Conservation (phyloP, 148 eudicot genomes). For the Cornus controversa region DNA sequence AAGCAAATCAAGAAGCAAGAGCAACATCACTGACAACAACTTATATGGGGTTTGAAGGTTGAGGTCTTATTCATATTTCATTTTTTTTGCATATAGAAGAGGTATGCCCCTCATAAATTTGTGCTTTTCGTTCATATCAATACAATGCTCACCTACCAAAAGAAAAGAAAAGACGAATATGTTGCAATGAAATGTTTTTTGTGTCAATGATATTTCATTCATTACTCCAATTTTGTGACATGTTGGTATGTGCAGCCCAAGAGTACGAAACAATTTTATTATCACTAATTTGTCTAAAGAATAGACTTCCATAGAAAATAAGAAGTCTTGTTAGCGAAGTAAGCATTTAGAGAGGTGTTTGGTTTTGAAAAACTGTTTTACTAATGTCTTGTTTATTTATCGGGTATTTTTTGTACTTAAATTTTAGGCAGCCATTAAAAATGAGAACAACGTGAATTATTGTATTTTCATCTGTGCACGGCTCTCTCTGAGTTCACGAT, state of each 20-base stretch:
- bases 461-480: not conserved
- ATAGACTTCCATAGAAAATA: not conserved
- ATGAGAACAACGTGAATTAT: not conserved
- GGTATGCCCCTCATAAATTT: too few relatives aligned
- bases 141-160: too few relatives aligned
- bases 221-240: not conserved
- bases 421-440: not conserved
- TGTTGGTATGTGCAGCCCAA: not conserved
- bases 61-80: too few relatives aligned
- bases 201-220: not conserved
- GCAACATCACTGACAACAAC: too few relatives aligned
- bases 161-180: too few relatives aligned
- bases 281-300: not conserved
- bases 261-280: not conserved
- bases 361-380: not conserved
- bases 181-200: not conserved
- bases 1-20: not conserved
- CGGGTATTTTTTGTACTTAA: not conserved
- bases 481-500: not conserved
- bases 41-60: too few relatives aligned
- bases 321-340: not conserved
- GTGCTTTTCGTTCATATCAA: too few relatives aligned
- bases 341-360: not conserved
- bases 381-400: not conserved
- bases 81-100: too few relatives aligned